Conservation (phyloP, 179 eudicot genomes). For the Camellia oleifera region DNA sequence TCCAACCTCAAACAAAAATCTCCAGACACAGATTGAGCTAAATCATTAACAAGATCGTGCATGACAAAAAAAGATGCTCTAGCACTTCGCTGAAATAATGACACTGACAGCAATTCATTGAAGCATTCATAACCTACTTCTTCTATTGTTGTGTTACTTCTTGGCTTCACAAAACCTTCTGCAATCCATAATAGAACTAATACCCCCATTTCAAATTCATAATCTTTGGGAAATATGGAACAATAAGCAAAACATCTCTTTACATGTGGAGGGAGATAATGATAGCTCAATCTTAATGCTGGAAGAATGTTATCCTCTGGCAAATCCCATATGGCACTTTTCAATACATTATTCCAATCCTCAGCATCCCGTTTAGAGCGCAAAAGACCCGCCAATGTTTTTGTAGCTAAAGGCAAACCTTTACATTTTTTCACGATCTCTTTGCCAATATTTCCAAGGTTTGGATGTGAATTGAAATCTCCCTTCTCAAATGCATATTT, state of each 20-base stretch:
- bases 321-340: conserved; percentile 14
- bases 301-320: conserved; percentile 14
- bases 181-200: conserved; percentile 11
- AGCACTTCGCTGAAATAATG: background rate
- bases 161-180: background rate
- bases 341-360: conserved; percentile 21
- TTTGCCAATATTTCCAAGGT: background rate
- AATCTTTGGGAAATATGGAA: conserved; percentile 25
- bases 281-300: conserved; percentile 27
- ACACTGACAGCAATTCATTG: background rate
- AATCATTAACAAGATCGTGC: conserved; percentile 27
- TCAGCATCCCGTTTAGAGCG: conserved; percentile 3
- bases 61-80: conserved; percentile 13
- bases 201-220: conserved; percentile 7
- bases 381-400: conserved; percentile 24
- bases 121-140: background rate
- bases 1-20: background rate
- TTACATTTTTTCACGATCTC: conserved; percentile 9
- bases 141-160: background rate
- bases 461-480: background rate
- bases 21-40: conserved; percentile 14
- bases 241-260: conserved; percentile 33
- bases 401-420: conserved; percentile 11
- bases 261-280: conserved; percentile 28
- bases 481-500: background rate